Percentiles rank a stretch among this genome's conserved stretches.
These are phyloP conservation scores for Tagetes patula DNA, from an alignment of 129 eudicot genomes.

Conservation along the genomic window DNA sequence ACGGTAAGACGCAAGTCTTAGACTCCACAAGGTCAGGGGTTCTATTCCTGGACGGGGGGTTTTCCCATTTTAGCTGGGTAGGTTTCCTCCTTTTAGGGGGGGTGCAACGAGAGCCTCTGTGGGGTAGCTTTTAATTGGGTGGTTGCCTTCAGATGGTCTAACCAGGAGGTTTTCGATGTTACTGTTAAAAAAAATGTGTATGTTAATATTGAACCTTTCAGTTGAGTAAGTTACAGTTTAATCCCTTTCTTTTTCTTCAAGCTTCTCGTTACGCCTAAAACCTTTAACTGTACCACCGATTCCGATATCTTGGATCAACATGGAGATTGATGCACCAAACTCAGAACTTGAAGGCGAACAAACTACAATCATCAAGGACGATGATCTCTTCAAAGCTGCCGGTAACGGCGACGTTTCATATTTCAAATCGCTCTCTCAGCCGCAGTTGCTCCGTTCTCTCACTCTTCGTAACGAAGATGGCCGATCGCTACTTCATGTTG, in stretches of 20 bases:
- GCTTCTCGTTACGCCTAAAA: conserved; percentile 21
- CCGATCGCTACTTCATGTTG: conserved; percentile 89
- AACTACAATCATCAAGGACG: conserved; percentile 31
- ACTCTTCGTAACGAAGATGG: conserved; percentile 76
- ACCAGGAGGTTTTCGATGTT: too few species aligned
- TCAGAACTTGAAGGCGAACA: conserved; percentile 11
- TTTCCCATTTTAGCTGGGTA: too few species aligned
- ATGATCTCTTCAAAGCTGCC: conserved; percentile 73
- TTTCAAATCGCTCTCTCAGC: conserved; percentile 60
- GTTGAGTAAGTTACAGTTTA: background rate
- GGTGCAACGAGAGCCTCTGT: too few species aligned
- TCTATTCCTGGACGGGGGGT: too few species aligned
- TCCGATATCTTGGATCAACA: conserved; percentile 29
- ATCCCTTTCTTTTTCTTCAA: conserved; percentile 22
- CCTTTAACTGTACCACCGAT: conserved; percentile 18
- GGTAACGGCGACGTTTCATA: conserved; percentile 61
- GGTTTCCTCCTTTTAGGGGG: too few species aligned
- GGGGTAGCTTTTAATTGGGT: too few species aligned
- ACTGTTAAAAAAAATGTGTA: background rate
- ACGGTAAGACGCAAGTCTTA: too few species aligned
- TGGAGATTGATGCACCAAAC: conserved; percentile 53
- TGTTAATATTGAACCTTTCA: background rate
- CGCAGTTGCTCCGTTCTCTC: conserved; percentile 50
- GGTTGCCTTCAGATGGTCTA: too few species aligned
- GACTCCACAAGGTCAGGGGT: too few species aligned